Base-by-base conservation (phyloP, 2,329 filamentous ascomycete species). In the Ophiocordyceps camponoti-leonardi region DNA sequence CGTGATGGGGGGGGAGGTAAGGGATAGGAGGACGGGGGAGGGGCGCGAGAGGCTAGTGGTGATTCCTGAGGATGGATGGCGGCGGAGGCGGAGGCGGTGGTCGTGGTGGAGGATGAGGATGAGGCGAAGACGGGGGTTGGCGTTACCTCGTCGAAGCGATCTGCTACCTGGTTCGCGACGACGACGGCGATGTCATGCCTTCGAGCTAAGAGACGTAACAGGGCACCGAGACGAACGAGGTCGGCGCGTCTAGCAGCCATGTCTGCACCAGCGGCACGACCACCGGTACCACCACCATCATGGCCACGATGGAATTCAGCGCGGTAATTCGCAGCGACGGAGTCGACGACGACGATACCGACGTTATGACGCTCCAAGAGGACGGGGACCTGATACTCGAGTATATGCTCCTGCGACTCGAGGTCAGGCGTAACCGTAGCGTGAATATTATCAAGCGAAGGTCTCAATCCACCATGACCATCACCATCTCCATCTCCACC, bases 361-460 rank as follows among this genome's bases (percentile, higher is more conserved):
- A 94, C 71, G 49, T 81, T 73, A 60, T 86, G 79, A 42, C 84
- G 77, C 51, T 75, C 67, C 19, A 94, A 77, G 26, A 87, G 80
- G 18, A 94, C 82, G 1, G 92, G 92, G 6, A 96, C 79, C 61
- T 98, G 92, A 62, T 86, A 96, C 51, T 79, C 80, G 23, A 96
- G 69, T 57, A 98, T 94, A 63, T 96, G 90, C 48, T 96, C 90
- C 63, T 98, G 92, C 0, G 84, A 81, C 63, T 96, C 92, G 46
- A 96, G 78, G 59, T 96, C 88, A 30, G 86, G 84, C 11, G 86
- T 87, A 44, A 81, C 79, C 51, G 92, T 84, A 59, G 82, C 85
- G 54, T 87, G 73, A 50, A 98, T 80, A 51, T 73, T 71, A 60
- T 85, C 79, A 6, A 95, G 71, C 0, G 83, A 83, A 1, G 87